Evolutionary conservation across 148 eudicot species (phyloP).

Genomic region (Silene latifolia): DNA sequence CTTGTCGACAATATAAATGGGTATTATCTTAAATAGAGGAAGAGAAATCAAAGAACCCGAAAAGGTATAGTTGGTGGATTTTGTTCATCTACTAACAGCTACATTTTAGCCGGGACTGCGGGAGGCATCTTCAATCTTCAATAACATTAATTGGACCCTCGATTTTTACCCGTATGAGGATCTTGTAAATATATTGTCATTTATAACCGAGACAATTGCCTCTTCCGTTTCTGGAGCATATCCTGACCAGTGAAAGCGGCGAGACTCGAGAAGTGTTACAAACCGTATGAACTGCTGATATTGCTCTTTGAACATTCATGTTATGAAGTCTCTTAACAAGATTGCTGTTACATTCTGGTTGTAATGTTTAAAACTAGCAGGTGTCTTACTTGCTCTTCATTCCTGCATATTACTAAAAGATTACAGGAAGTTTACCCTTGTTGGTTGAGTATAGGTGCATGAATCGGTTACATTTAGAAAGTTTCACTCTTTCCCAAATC

Average conservation of each 20-base stretch:
- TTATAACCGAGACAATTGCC: constrained; percentile 13
- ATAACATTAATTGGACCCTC: constrained; percentile 30
- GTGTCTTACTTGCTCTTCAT: too few relatives aligned
- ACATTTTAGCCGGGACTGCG: not conserved
- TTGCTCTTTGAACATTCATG: not conserved
- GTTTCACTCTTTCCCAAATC: too few relatives aligned
- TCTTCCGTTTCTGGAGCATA: constrained; percentile 15
- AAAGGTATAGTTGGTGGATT: constrained; percentile 19
- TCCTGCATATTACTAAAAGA: not conserved
- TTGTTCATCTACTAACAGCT: constrained; percentile 27
- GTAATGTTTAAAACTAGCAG: not conserved
- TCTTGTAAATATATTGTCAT: constrained; percentile 36
- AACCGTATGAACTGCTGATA: constrained; percentile 9
- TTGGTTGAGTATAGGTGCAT: not conserved
- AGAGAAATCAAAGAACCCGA: constrained; percentile 2
- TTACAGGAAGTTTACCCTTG: not conserved
- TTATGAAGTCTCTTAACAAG: too few relatives aligned
- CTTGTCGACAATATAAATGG: constrained; percentile 58
- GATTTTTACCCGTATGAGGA: constrained; percentile 29
- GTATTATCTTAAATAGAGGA: constrained; percentile 46
- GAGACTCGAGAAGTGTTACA: not conserved
- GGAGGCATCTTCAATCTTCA: constrained; percentile 24
- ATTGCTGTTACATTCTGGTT: not conserved
- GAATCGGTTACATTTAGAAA: too few relatives aligned
- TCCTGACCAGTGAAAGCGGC: constrained; percentile 10